Evolutionary conservation across 2,329 filamentous ascomycete species (phyloP), one percentile per base, ranked within the genome.

Genomic region (Penicillium sp.): DNA sequence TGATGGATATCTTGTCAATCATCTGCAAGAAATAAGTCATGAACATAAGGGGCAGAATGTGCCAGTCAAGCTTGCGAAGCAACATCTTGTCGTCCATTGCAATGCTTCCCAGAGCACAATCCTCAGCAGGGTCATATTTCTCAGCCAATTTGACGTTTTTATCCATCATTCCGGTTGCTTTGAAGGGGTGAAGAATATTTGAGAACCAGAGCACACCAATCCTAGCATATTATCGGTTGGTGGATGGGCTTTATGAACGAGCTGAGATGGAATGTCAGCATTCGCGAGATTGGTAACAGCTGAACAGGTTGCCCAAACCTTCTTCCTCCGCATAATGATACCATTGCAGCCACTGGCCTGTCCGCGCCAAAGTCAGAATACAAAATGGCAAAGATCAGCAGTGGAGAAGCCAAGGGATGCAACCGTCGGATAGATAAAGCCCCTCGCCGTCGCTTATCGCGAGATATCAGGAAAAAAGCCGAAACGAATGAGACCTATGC

Each of bases 1-100:
- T 87, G 43, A 86, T 78, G 29, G 84, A 79, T 57, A 86, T 81
- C 71, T 87, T 87, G 74, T 87, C 85, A 43, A 86, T 74, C 61
- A 85, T 85, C 64, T 86, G 83, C 72, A 86, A 77, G n/a, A 80
- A 81, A 65, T 87, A 87, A 65, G 80, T 82, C 43, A 78, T 70
- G 58, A 86, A 85, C 81, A 86, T 85, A 51, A 86, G 74, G 0
- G 84, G 84, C 34, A 87, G 76, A 51, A 87, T 83, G 47, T 76
- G 79, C 73, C 75, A 81, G 64, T 87, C 84, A 47, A 87, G 80
- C 69, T 81, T 84, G 57, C 79, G 78, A 5, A 82, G 74, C 42
- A 86, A 68, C 2, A 71, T 70, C 57, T 72, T 71, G 45, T 83
- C 71, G 59, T 82, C 70, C 35, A 80, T 50, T 9, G 55, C 53